Percentiles rank a stretch among this genome's conserved stretches.
These are phyloP conservation scores for Aspergillus puulaauensis DNA, from an alignment of 2,329 filamentous ascomycete genomes.

Conservation along the genomic window DNA sequence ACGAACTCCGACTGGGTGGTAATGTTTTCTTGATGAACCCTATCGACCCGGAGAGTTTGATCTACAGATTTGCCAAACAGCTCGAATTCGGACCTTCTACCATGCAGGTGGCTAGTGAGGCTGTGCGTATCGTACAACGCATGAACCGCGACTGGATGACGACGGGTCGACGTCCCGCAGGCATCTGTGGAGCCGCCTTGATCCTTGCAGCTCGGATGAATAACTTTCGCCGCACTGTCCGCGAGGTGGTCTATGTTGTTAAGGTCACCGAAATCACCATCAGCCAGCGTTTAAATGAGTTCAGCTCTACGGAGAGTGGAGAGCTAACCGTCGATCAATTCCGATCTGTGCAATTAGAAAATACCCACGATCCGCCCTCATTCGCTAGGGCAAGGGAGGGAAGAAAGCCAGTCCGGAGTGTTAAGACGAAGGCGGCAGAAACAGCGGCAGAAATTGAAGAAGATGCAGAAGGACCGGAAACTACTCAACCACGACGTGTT, in stretches of 20 bases:
- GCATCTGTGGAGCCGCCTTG: conserved; percentile 89
- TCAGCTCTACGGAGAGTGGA: conserved; percentile 81
- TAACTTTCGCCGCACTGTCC: conserved; percentile 89
- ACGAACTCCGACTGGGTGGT: conserved; percentile 51
- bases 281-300: conserved; percentile 86
- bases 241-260: conserved; percentile 96
- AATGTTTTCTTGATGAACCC: conserved; percentile 71
- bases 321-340: conserved; percentile 87
- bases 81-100: conserved; percentile 85
- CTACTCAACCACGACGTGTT: conserved; percentile 42
- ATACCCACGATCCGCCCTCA: conserved; percentile 77
- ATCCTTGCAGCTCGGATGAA: conserved; percentile 97
- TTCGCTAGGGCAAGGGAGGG: conserved; percentile 61
- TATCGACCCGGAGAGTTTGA: conserved; percentile 83
- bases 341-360: conserved; percentile 56
- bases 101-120: conserved; percentile 82
- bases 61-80: conserved; percentile 85
- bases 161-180: conserved; percentile 86
- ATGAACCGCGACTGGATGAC: conserved; percentile 99
- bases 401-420: conserved; percentile 53
- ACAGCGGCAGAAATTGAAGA: conserved; percentile 46
- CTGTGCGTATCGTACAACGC: conserved; percentile 79
- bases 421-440: conserved; percentile 33
- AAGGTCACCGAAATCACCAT: conserved; percentile 95
- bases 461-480: conserved; percentile 39